Conservation (phyloP, 805 yeast genomes). For the Priceomyces medius region DNA sequence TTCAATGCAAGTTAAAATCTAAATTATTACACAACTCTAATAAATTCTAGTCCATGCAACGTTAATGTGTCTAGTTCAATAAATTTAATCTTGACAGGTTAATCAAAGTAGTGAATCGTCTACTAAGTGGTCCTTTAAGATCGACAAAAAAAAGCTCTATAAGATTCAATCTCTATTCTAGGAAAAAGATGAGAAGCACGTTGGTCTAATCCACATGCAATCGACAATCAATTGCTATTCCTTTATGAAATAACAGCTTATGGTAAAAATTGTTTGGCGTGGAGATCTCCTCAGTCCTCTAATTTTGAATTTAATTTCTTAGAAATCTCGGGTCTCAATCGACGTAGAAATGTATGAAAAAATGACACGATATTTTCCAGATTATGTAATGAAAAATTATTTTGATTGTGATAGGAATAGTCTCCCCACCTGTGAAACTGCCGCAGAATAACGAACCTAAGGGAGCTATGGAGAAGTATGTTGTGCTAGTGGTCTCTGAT, state of each 20-base stretch:
- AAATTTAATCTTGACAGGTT: too few species aligned
- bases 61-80: too few species aligned
- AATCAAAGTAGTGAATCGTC: too few species aligned
- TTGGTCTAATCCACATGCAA: not conserved
- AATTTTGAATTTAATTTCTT: not conserved
- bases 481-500: constrained; percentile 6
- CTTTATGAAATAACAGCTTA: not conserved
- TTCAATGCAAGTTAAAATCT: not conserved
- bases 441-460: not conserved
- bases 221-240: not conserved
- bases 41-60: not conserved
- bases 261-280: not conserved
- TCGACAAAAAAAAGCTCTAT: not conserved
- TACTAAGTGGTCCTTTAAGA: not conserved
- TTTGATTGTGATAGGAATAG: not conserved
- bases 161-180: not conserved
- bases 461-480: constrained; percentile 1
- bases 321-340: not conserved
- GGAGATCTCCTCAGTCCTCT: not conserved
- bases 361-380: constrained; percentile 3
- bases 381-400: not conserved
- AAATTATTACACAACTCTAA: not conserved
- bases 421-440: too few species aligned
- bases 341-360: not conserved
- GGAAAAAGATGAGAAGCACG: not conserved